These are phyloP conservation scores for Erigeron philadelphicus DNA, from an alignment of 140 eudicot genomes.

Conservation along the genomic window DNA sequence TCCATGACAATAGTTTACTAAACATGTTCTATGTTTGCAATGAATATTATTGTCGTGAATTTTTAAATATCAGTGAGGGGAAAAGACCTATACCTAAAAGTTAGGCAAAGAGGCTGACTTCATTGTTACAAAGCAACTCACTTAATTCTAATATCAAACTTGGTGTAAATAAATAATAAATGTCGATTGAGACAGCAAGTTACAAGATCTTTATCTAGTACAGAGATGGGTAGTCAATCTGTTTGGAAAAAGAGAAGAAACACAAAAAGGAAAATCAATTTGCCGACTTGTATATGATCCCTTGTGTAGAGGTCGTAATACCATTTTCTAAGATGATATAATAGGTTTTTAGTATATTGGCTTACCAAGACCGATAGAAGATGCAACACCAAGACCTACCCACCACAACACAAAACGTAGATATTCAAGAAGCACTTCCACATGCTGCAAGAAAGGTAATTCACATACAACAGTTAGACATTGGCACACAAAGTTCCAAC, in stretches of 20 bases:
- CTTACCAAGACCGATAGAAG: slow-evolving; percentile 90
- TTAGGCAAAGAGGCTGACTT: background rate
- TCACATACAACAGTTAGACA: slow-evolving; percentile 3
- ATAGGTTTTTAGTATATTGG: background rate
- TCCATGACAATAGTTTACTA: too few species aligned
- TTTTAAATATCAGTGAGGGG: too few species aligned
- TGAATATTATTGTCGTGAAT: too few species aligned
- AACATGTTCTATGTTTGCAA: too few species aligned
- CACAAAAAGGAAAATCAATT: slow-evolving; percentile 1
- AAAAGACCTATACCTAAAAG: background rate
- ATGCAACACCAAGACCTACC: slow-evolving; percentile 82
- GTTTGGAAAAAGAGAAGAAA: background rate
- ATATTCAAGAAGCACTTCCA: slow-evolving; percentile 50
- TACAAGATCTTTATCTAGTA: background rate
- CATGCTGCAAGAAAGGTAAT: slow-evolving; percentile 46
- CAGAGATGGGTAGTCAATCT: background rate
- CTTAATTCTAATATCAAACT: background rate
- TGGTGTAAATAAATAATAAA: background rate
- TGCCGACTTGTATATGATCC: slow-evolving; percentile 3
- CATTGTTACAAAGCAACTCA: background rate
- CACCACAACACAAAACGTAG: slow-evolving; percentile 70
- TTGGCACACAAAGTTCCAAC: background rate
- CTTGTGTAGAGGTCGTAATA: background rate
- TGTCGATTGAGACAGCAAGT: background rate
- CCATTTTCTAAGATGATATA: background rate